Conservation (phyloP, 208 protist genomes). For the Leptomonas pyrrhocoris region DNA sequence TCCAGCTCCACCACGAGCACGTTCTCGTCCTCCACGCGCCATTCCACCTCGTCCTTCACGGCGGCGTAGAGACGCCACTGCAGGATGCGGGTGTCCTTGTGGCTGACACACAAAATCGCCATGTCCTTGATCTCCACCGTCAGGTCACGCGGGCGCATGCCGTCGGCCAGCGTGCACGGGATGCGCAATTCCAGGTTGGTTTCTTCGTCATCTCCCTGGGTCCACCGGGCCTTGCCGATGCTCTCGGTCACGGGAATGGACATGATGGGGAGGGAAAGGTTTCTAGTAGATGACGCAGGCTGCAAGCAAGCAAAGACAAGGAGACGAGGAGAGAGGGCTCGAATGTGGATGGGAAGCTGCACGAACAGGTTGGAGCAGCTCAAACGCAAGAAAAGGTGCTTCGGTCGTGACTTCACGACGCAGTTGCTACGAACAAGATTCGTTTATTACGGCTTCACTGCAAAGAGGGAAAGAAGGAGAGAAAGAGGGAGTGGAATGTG, state of each 20-base stretch:
- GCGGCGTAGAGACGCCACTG: slow-evolving; percentile 86
- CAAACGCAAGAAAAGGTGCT: slow-evolving; percentile 11
- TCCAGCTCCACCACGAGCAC: slow-evolving; percentile 68
- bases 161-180: slow-evolving; percentile 63
- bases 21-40: slow-evolving; percentile 73
- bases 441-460: too few species aligned
- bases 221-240: slow-evolving; percentile 77
- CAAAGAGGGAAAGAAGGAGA: neutral
- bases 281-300: too few species aligned
- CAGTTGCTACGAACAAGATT: too few species aligned
- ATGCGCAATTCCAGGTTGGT: slow-evolving; percentile 72
- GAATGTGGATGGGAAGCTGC: neutral
- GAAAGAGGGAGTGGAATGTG: neutral
- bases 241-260: slow-evolving; percentile 45
- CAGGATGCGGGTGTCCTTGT: slow-evolving; percentile 60
- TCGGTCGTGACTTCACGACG: too few species aligned
- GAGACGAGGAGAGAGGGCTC: neutral
- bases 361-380: neutral
- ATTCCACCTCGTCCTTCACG: slow-evolving; percentile 80
- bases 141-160: slow-evolving; percentile 72
- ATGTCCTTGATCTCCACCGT: slow-evolving; percentile 82
- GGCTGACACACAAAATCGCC: slow-evolving; percentile 73
- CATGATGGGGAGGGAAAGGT: slow-evolving; percentile 26
- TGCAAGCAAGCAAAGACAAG: too few species aligned
- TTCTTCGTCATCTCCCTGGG: slow-evolving; percentile 73